Conservation (phyloP, 306 rosid genomes). For the Pueraria montana region DNA sequence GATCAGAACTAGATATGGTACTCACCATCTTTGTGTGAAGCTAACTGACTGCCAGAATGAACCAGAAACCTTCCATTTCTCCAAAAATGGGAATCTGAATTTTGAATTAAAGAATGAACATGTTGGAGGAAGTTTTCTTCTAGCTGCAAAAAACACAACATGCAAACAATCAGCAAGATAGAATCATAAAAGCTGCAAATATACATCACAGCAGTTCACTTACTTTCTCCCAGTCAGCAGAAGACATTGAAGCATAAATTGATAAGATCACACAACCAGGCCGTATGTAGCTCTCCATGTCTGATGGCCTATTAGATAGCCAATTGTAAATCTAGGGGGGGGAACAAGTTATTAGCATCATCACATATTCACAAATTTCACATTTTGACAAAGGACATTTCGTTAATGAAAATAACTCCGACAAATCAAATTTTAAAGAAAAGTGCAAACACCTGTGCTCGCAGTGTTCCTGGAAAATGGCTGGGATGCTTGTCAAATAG, state of each 20-base stretch:
- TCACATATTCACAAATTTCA: slow-evolving; percentile 8
- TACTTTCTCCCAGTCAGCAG: slow-evolving; percentile 84
- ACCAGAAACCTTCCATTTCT: slow-evolving; percentile 90
- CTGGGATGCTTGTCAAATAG: slow-evolving; percentile 93
- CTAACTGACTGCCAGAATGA: slow-evolving; percentile 77
- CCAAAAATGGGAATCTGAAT: slow-evolving; percentile 79
- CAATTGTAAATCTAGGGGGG: slow-evolving; percentile 71
- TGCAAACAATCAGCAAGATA: slow-evolving; percentile 52
- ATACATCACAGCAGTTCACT: slow-evolving; percentile 53
- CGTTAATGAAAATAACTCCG: slow-evolving; percentile 9
- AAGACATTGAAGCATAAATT: slow-evolving; percentile 77
- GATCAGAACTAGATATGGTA: slow-evolving; percentile 28
- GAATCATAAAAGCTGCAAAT: slow-evolving; percentile 17
- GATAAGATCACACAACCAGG: slow-evolving; percentile 95
- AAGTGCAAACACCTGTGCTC: slow-evolving; percentile 71
- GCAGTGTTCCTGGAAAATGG: slow-evolving; percentile 79
- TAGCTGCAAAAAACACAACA: slow-evolving; percentile 62
- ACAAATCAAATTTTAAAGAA: neutral
- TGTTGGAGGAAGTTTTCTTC: slow-evolving; percentile 76
- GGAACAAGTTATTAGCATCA: neutral
- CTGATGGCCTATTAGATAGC: slow-evolving; percentile 92
- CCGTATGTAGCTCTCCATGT: slow-evolving; percentile 94
- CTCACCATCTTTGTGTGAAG: slow-evolving; percentile 89
- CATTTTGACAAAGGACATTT: neutral
- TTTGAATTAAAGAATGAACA: slow-evolving; percentile 68